phyloP scores from a whole-genome alignment of 73 alveolate genomes.

The Paramecium bursaria region DNA sequence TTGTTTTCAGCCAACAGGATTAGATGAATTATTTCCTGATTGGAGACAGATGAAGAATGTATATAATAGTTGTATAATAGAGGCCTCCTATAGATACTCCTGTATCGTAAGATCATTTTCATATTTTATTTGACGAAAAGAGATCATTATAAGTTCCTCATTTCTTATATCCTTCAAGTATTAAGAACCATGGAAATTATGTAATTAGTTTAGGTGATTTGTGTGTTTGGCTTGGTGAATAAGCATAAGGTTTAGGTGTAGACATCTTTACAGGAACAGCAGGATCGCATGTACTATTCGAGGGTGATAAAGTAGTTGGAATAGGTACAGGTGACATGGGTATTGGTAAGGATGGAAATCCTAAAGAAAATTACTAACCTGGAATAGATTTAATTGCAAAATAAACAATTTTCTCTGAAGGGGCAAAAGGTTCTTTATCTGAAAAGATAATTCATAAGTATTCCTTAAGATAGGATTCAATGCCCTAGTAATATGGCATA shows the following conservation, averaged over 20 bases:
- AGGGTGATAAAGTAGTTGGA: constrained; percentile 88
- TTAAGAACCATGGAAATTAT: constrained; percentile 90
- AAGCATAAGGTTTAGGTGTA: constrained; percentile 94
- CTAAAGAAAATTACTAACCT: constrained; percentile 72
- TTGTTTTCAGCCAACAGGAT: constrained; percentile 90
- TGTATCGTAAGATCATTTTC: constrained; percentile 88
- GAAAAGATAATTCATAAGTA: constrained; percentile 76
- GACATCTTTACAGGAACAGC: constrained; percentile 93
- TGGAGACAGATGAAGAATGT: constrained; percentile 76
- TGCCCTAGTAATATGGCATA: constrained; percentile 84
- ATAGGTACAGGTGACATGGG: constrained; percentile 89
- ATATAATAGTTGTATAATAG: constrained; percentile 43
- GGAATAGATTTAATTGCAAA: constrained; percentile 81
- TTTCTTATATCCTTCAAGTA: constrained; percentile 73
- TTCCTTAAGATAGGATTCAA: constrained; percentile 71
- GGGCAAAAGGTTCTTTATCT: constrained; percentile 94
- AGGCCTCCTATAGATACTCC: constrained; percentile 93
- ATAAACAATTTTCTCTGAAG: constrained; percentile 95
- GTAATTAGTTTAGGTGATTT: constrained; percentile 89
- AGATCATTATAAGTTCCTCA: constrained; percentile 75
- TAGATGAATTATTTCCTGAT: constrained; percentile 88
- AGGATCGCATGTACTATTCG: constrained; percentile 72
- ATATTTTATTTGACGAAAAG: constrained; percentile 73
- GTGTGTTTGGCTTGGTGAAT: constrained; percentile 92
- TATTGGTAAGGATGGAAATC: constrained; percentile 85